A percentile compares a stretch with the other conserved stretches of the same genome.
Evolutionary conservation across 345 rosid genomes (phyloP).

Genomic region (Nephelium lappaceum): DNA sequence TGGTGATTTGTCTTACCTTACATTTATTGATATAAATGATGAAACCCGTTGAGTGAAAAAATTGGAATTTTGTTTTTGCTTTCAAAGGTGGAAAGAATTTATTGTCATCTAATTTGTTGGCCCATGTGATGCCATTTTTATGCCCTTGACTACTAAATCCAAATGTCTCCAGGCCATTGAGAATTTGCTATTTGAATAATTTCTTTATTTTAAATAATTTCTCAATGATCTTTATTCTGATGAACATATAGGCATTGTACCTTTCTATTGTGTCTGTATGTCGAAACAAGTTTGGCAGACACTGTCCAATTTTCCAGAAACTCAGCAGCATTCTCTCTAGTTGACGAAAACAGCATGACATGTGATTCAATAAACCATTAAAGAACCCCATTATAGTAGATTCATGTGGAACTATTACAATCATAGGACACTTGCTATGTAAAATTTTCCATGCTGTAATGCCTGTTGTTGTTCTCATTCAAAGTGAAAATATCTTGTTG

Average conservation of each 20-base stretch:
- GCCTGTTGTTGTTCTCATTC: not conserved
- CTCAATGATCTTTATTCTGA: not conserved
- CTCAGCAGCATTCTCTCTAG: too few species aligned
- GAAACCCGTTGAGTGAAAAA: not conserved
- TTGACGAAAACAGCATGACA: not conserved
- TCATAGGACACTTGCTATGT: not conserved
- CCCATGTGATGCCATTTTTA: not conserved
- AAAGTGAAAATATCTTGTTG: not conserved
- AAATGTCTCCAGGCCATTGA: not conserved
- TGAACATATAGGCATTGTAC: not conserved
- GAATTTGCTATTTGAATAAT: not conserved
- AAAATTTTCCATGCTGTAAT: not conserved
- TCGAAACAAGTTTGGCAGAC: not conserved
- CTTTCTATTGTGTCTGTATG: not conserved
- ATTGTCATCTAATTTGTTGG: slow-evolving; percentile 8
- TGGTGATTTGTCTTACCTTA: not conserved
- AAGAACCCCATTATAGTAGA: not conserved
- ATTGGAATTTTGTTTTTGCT: slow-evolving; percentile 8
- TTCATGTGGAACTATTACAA: not conserved
- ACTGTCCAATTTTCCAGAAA: not conserved
- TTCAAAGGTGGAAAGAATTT: not conserved
- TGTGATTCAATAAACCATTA: not conserved
- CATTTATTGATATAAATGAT: not conserved
- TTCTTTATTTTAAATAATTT: not conserved
- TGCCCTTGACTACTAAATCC: not conserved